Percentiles rank a stretch among this genome's conserved stretches.
Conservation (phyloP, 805 yeast species). For the Sugiyamaella qingdaonensis region DNA sequence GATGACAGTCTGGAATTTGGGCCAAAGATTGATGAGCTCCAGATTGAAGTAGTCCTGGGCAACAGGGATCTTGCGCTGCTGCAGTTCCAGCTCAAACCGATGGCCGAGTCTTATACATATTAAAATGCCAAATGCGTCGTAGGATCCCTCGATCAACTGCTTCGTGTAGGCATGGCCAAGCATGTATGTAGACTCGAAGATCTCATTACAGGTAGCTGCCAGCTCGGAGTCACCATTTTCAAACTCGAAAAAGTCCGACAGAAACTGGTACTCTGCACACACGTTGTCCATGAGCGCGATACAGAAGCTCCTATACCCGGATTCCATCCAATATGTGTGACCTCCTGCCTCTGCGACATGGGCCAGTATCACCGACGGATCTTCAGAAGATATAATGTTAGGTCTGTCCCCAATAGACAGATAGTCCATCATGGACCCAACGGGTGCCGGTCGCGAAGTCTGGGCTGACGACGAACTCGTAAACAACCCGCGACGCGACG, state of each 20-base stretch:
- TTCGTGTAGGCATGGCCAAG: constrained; percentile 49
- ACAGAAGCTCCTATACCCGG: constrained; percentile 66
- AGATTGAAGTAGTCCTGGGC: constrained; percentile 66
- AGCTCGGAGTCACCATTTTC: constrained; percentile 19
- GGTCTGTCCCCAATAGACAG: constrained; percentile 55
- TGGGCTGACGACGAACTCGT: background rate
- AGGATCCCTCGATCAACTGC: constrained; percentile 34
- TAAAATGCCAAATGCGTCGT: constrained; percentile 75
- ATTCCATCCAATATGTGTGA: constrained; percentile 63
- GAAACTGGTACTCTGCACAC: constrained; percentile 68
- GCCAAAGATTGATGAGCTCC: constrained; percentile 74
- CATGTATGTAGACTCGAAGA: constrained; percentile 51
- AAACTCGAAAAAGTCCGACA: constrained; percentile 61
- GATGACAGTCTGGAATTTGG: constrained; percentile 69
- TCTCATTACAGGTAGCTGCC: constrained; percentile 37
- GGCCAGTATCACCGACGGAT: constrained; percentile 66
- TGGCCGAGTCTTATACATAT: constrained; percentile 71
- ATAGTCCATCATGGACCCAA: constrained; percentile 43
- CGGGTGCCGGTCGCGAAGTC: constrained; percentile 1
- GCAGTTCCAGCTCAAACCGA: constrained; percentile 58
- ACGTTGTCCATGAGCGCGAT: constrained; percentile 72
- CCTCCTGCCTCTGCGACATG: constrained; percentile 69
- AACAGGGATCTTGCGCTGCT: constrained; percentile 65
- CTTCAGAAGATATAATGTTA: constrained; percentile 51
- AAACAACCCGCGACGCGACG: constrained; percentile 26